Conservation (phyloP, 2,329 filamentous ascomycete genomes). For the Diaporthe ilicicola region DNA sequence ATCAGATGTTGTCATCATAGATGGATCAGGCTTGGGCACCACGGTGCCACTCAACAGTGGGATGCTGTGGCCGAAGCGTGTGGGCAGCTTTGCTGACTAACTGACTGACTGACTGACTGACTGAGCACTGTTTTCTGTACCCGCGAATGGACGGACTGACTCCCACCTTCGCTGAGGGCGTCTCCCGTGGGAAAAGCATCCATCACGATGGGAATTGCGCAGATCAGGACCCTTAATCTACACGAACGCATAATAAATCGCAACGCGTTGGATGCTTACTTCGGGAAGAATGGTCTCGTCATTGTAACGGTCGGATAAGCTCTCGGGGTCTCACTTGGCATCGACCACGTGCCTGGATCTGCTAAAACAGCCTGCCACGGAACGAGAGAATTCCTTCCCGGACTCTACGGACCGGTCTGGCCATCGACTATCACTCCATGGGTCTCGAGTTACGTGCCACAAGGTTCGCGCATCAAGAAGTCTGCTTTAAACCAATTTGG, state of each 20-base stretch:
- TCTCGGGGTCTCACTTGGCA: conserved; percentile 4
- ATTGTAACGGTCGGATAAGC: neutral
- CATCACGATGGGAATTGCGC: neutral
- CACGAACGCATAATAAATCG: neutral
- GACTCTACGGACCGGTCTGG: neutral
- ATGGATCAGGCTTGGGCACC: neutral
- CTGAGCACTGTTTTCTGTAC: too few species aligned
- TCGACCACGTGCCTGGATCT: neutral
- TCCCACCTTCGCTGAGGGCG: too few species aligned
- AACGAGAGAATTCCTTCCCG: neutral
- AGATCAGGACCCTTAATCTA: neutral
- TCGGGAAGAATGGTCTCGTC: neutral
- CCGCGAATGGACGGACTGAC: too few species aligned
- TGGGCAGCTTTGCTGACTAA: too few species aligned
- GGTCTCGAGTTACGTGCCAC: neutral
- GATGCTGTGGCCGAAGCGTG: too few species aligned
- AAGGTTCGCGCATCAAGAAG: conserved; percentile 2
- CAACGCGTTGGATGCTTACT: neutral
- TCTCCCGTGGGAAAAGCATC: neutral
- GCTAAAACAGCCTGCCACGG: neutral
- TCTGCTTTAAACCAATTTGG: neutral
- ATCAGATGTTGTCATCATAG: neutral
- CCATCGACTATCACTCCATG: neutral
- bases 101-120: too few species aligned
- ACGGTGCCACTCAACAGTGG: neutral